Evolutionary conservation across 768 basidiomycete genomes (phyloP), one percentile per base, ranked within the genome.

Genomic region (Suillus variegatus): DNA sequence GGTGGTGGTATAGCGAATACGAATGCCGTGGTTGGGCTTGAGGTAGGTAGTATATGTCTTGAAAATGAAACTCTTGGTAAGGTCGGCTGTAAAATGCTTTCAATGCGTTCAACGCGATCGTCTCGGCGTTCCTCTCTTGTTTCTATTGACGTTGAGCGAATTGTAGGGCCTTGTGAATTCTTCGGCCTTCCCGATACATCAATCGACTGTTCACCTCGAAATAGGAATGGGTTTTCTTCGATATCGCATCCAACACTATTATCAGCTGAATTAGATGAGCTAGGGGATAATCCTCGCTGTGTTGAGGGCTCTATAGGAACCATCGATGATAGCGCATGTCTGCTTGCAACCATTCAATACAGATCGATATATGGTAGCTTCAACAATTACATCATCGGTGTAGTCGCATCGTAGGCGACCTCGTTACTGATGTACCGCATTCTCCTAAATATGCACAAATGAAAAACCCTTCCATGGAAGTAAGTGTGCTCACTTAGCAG

Each of bases 1-100:
- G 91, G 92, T 0, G 90, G 86, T 12, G 72, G 63, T n/a, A 66
- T 64, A 1, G 75, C 74, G 65, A 90, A 93, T 41, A 76, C 70
- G 70, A 85, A 87, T 14, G 14, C 46, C 1, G 35, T 7, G 44
- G 58, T 65, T 20, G 65, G 68, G 36, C 62, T 62, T n/a, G 67
- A 35, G 62, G 71, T 2, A 36, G 44, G 20, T 60, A 46, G 12
- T 13, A 46, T 10, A 12, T 60, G 6, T 51, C 44, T 32, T 12
- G 62, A 43, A 63, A 61, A 63, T 6, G 52, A 41, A n/a, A 25
- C 40, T 41, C 54, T 60, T 32, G 20, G 38, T 25, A 41, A 41
- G 57, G 56, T 61, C 20, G 1, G 41, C 40, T 32, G 51, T 16
- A 40, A 40, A 22, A 25, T 20, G 8, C 25, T 41, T 28, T 56